A percentile compares a stretch with the other conserved stretches of the same genome.
These are phyloP conservation scores for Exidia glandulosa DNA, from an alignment of 768 basidiomycete species.

Conservation along the genomic window DNA sequence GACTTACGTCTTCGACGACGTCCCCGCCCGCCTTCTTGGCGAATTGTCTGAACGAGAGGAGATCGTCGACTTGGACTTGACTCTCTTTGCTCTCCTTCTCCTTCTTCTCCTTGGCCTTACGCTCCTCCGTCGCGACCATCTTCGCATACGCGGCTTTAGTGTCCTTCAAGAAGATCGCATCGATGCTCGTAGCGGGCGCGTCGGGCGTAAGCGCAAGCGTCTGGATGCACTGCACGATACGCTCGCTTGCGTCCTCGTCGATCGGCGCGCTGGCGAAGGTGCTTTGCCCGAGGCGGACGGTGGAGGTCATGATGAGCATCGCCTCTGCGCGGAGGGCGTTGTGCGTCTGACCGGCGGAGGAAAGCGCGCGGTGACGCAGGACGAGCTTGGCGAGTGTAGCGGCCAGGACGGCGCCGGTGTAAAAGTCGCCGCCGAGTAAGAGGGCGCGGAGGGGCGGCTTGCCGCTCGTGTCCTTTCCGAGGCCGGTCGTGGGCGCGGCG, in stretches of 20 bases:
- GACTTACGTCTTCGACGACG: conserved; percentile 35
- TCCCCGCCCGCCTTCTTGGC: conserved; percentile 83
- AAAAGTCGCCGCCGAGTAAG: conserved; percentile 92
- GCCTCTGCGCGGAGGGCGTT: conserved; percentile 87
- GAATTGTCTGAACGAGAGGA: conserved; percentile 88
- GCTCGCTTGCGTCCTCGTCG: conserved; percentile 94
- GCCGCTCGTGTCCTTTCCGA: conserved; percentile 21
- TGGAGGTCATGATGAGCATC: conserved; percentile 96
- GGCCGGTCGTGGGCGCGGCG: conserved; percentile 32
- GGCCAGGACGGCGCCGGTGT: conserved; percentile 87
- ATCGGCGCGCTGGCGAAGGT: conserved; percentile 92
- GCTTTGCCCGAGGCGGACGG: conserved; percentile 94
- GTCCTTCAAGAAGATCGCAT: conserved; percentile 71
- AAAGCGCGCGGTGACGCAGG: conserved; percentile 51
- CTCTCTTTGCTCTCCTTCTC: conserved; percentile 60
- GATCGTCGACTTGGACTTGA: conserved; percentile 86
- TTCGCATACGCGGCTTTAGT: conserved; percentile 86
- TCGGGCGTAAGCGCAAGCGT: conserved; percentile 62
- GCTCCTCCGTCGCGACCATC: conserved; percentile 96
- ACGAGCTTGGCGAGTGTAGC: conserved; percentile 85
- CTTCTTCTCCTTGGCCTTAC: conserved; percentile 85
- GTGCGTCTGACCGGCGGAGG: conserved; percentile 39
- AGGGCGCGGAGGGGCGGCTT: conserved; percentile 90
- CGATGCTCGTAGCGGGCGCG: conserved; percentile 33
- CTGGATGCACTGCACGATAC: conserved; percentile 92